Base-by-base conservation (phyloP, 2,329 filamentous ascomycete genomes). In the Fusarium sp. region DNA sequence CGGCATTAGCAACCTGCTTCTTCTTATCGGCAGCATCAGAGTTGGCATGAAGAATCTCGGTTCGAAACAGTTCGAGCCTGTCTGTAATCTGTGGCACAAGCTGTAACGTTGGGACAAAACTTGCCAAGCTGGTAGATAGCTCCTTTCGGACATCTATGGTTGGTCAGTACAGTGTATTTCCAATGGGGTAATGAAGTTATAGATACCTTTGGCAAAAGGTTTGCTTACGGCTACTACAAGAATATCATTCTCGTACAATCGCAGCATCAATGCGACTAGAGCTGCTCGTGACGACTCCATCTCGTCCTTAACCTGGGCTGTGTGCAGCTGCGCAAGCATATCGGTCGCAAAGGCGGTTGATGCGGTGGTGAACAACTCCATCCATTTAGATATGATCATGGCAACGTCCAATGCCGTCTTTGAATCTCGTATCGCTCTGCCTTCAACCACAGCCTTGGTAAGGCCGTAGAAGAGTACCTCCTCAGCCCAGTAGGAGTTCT, bases 401-500 rank as follows among this genome's bases (percentile, higher is more conserved):
- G 84, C 81, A 37, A 88, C 76, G 20, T 83, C 80, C 10, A 88
- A 70, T 0, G 84, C 86, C n/a, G 85, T 82, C 28, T 81, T 76
- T 17, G 78, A 73, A 24, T 79, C 80, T 57, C 75, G 79, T 47
- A 88, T 85, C 2, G 81, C 83, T 1, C 75, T 78, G 0, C 83
- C 86, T 47, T 86, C 81, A 2, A 84, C 91, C 50, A 98, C 94
- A 0, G 90, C 92, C 79, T 96, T 97, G 4, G 93, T 93, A 50
- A 99, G 93, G 5, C 94, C 90, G 78, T 97, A 96, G 75, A 97
- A 91, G 79, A 98, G 92, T 50, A 96, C 90, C 80, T 97, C 97
- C 77, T 99, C 96, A 1, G 91, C 78, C 62, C 81, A 81, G 66
- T 87, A 89, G 1, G 87, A 89, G 75, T 79, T 86, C 51, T 77